Evolutionary conservation across 805 yeast genomes (phyloP), one percentile per base, ranked within the genome.

Genomic region (Maudiozyma bulderi): DNA sequence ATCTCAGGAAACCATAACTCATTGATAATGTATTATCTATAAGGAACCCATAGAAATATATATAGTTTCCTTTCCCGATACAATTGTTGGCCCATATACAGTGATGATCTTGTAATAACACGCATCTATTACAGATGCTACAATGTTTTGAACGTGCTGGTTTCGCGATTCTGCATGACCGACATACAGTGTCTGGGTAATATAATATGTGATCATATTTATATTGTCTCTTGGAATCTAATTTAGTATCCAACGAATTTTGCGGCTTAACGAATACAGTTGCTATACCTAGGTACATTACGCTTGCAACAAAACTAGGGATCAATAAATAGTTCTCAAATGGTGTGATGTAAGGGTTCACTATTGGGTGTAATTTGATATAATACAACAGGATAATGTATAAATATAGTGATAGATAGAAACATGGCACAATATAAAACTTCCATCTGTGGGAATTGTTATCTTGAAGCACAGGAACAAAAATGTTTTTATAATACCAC

Each of bases 71-170:
- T 53, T 71, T 69, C 0, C 95, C 95, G 42, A 86, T 75, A 61
- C 95, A 87, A 57, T 81, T 85, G 58, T 85, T 82, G 44, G 86
- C 63, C 80, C 86, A 80, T 37, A 77, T 60, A 57, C 91, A 84
- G 62, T 84, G 90, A 60, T 84, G 91, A 57, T 87, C 96, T 56
- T 78, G 83, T 44, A 75, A 57, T 9, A 76, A 62, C 6, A 84
- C 71, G 60, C 96, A 87, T 2, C 66, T 61, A 47, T 76, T 76
- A 63, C 95, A 87, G 6, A 74, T 71, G 6, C 77, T 71, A 58
- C 95, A 87, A 66, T 87, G 95, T 51, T 82, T 81, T 0, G 93
- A 73, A 39, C 95, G 67, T 0, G 89, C 84, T 0, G 85, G 82
- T 54, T 89, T 72, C 73, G 80, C 73, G 15, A 77, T 65, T 15